Conservation (phyloP, 306 rosid genomes). For the Bauhinia variegata region DNA sequence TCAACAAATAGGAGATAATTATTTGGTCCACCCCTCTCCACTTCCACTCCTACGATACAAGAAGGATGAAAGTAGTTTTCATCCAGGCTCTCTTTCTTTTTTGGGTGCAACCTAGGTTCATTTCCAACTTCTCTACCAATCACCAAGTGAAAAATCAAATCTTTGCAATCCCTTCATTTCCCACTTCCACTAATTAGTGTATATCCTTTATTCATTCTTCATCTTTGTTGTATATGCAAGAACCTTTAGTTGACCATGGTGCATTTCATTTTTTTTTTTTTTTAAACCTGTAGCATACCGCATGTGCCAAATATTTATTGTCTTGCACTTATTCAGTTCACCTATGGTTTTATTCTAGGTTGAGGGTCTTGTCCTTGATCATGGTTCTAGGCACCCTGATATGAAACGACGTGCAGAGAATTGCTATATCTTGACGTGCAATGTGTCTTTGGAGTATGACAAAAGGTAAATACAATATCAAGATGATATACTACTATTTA, state of each 20-base stretch:
- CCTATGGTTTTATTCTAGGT: conserved; percentile 55
- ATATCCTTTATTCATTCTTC: not conserved
- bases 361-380: conserved; percentile 99
- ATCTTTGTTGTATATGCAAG: not conserved
- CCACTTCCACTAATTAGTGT: not conserved
- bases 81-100: too few species aligned
- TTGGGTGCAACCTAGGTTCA: too few species aligned
- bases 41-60: not conserved
- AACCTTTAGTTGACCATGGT: not conserved
- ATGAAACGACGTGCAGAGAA: conserved; percentile 97
- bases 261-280: conserved; percentile 9
- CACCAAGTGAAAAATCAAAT: not conserved
- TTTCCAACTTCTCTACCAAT: not conserved
- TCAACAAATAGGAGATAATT: not conserved
- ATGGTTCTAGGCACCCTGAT: conserved; percentile 99
- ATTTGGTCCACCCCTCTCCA: not conserved
- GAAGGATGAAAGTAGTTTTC: not conserved
- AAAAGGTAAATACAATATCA: conserved; percentile 62
- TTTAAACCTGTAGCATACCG: not conserved
- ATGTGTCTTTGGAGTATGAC: conserved; percentile 92
- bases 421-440: conserved; percentile 80
- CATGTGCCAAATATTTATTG: not conserved
- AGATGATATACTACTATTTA: not conserved
- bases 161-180: not conserved
- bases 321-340: conserved; percentile 23